Base-by-base conservation (phyloP, 331 rosid species). In the Arachis monticola region DNA sequence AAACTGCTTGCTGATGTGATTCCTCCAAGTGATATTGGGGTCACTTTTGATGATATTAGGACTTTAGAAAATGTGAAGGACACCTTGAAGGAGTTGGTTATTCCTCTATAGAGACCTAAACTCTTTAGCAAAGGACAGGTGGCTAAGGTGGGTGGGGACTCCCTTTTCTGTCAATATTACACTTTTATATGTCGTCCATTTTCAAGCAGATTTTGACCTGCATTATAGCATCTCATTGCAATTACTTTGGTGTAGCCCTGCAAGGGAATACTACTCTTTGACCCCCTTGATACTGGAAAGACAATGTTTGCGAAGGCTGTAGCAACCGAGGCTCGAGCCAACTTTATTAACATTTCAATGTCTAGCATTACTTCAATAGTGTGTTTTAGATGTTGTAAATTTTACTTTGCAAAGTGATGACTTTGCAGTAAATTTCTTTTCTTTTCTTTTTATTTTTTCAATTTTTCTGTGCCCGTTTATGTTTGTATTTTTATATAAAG, bases 251-350 rank as follows among this genome's bases (percentile, higher is more conserved):
- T 27, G 30, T 27, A 27, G 30, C 30, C 30, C 30, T 27, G 30
- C 30, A 27, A 27, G 84, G 98, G 98, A 75, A 93, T 93, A 77
- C 83, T 93, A 82, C 91, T 93, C 60, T 93, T 93, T 81, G 97
- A 96, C 0, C 98, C 98, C 11, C 97, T 97, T 31, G 98, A 97
- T 55, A 93, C 98, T 8, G 98, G 98, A 60, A 93, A 93, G 78
- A 93, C 98, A 27, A 93, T 93, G 98, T 97, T 93, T 22, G 98
- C 98, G 65, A 93, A 93, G 85, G 98, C 98, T 74, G 98, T 93
- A 70, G 98, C 98, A 70, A 93, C 98, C 14, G 98, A 93, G 81
- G 98, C 98, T 47, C 96, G 98, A 77, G 98, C 98, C 41, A 93
- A 91, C 85, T 94, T 27, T 27, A 27, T 27, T 27, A 27, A 27